Conservation (phyloP, 73 alveolate genomes). For the Stentor coeruleus region DNA sequence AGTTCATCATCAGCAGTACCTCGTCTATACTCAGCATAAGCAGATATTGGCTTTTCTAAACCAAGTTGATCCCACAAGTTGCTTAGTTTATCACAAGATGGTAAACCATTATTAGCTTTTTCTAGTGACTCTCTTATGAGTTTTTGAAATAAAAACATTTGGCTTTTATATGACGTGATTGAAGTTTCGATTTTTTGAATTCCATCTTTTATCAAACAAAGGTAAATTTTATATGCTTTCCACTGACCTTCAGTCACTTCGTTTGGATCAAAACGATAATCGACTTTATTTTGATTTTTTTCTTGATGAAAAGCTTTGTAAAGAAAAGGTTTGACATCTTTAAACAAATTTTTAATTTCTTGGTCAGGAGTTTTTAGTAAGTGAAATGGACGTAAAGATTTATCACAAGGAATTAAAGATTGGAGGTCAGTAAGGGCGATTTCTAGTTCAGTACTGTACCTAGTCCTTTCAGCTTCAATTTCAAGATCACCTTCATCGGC, state of each 20-base stretch:
- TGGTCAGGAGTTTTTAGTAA: background rate
- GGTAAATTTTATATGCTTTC: background rate
- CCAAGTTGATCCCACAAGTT: conserved; percentile 46
- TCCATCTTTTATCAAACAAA: background rate
- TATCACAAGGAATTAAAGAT: conserved; percentile 48
- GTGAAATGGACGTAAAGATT: conserved; percentile 34
- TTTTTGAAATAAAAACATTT: background rate
- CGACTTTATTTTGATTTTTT: background rate
- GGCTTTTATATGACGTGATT: background rate
- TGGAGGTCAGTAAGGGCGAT: conserved; percentile 39
- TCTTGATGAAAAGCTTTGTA: background rate
- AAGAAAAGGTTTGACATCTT: background rate
- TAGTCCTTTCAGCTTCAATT: conserved; percentile 30
- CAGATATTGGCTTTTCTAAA: conserved; percentile 42
- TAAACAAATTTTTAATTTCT: background rate
- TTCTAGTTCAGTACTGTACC: conserved; percentile 31
- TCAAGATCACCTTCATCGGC: conserved; percentile 25
- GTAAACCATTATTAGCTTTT: background rate
- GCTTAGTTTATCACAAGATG: background rate
- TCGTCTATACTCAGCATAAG: conserved; percentile 32
- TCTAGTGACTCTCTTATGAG: background rate
- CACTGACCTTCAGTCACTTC: conserved; percentile 1
- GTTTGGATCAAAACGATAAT: background rate
- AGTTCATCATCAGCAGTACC: conserved; percentile 26
- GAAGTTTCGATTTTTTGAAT: background rate